Conservation (phyloP, 441 rosid genomes). For the California macrophylla region DNA sequence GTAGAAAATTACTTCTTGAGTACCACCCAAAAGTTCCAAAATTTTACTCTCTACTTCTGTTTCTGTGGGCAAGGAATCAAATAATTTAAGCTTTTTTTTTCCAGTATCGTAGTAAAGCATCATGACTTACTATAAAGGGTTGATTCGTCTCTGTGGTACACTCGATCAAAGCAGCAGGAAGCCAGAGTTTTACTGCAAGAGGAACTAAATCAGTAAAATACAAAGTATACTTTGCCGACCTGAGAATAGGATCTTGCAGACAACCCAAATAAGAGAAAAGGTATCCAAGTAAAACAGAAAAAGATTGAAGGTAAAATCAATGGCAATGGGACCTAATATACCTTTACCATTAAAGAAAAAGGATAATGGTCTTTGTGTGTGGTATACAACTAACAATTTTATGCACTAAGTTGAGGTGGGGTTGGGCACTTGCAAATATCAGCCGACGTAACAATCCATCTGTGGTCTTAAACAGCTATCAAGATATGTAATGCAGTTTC, state of each 20-base stretch:
- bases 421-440: conserved; percentile 11
- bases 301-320: not conserved
- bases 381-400: conserved; percentile 5
- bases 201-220: conserved; percentile 2
- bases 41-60: not conserved
- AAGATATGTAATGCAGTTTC: not conserved
- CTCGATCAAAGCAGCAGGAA: conserved; percentile 13
- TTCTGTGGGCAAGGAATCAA: conserved; percentile 4
- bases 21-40: not conserved
- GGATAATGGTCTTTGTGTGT: conserved; percentile 12
- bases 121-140: conserved; percentile 7
- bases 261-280: conserved; percentile 2
- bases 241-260: not conserved
- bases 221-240: not conserved
- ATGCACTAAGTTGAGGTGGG: conserved; percentile 15
- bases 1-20: not conserved
- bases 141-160: conserved; percentile 19
- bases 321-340: not conserved
- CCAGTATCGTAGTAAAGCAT: not conserved
- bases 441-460: conserved; percentile 17
- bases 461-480: not conserved
- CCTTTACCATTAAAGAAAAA: not conserved
- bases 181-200: conserved; percentile 1
- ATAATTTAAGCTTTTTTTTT: conserved; percentile 1
- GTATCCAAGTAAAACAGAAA: conserved; percentile 1